These are phyloP conservation scores for Ampelocalamus luodianensis DNA, from an alignment of 176 grass and related monocot species.

Conservation along the genomic window DNA sequence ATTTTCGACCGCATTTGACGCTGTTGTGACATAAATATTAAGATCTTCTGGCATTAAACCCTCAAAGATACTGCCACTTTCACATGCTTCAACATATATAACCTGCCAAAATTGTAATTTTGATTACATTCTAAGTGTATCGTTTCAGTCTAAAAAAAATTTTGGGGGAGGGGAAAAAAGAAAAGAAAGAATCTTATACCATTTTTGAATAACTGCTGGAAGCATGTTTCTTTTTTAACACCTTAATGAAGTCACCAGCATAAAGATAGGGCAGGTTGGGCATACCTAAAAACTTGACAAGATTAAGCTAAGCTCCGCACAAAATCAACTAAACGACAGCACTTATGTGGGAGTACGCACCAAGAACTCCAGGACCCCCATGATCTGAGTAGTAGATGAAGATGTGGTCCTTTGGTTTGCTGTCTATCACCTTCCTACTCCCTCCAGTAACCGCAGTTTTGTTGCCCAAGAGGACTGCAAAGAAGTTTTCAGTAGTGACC, in stretches of 20 bases:
- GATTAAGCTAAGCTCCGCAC: conserved; percentile 29
- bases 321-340: neutral
- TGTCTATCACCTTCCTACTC: conserved; percentile 91
- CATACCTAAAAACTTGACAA: conserved; percentile 62
- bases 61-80: conserved; percentile 96
- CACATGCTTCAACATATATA: conserved; percentile 95
- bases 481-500: conserved; percentile 78
- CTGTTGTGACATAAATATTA: conserved; percentile 86
- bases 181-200: conserved; percentile 43
- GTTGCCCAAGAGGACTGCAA: conserved; percentile 78
- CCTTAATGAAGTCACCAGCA: conserved; percentile 83
- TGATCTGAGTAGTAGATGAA: conserved; percentile 98
- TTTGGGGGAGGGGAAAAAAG: neutral
- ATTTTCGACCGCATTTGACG: conserved; percentile 81
- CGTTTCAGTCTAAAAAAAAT: neutral
- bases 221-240: conserved; percentile 80
- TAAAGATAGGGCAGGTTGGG: conserved; percentile 75
- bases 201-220: conserved; percentile 83
- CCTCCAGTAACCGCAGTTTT: conserved; percentile 80
- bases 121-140: neutral
- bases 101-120: conserved; percentile 56
- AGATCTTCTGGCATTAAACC: conserved; percentile 77
- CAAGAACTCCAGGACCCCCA: conserved; percentile 92
- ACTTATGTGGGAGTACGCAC: conserved; percentile 41
- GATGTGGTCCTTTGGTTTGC: conserved; percentile 82